phyloP scores from a whole-genome alignment of 495 filamentous ascomycete species.

The Penicillium tannophilum region DNA sequence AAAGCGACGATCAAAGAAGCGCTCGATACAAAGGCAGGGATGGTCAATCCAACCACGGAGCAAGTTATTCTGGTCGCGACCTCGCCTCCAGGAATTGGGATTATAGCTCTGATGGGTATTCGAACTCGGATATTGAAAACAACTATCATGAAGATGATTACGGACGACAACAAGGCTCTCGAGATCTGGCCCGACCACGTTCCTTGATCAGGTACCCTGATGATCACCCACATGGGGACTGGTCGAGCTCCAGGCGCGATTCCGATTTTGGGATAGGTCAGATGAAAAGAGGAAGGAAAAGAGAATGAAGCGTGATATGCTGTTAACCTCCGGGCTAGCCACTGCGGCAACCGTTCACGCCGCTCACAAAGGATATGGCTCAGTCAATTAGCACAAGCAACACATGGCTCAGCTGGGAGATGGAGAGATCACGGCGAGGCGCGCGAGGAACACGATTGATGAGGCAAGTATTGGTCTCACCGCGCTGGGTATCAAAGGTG shows the following conservation, averaged over 20 bases:
- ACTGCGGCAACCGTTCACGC: slow-evolving; percentile 89
- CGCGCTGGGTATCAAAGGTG: slow-evolving; percentile 82
- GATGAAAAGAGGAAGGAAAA: slow-evolving; percentile 71
- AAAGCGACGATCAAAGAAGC: slow-evolving; percentile 12
- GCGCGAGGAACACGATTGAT: slow-evolving; percentile 71
- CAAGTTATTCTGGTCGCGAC: background rate
- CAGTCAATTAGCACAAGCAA: slow-evolving; percentile 71
- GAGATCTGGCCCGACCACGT: slow-evolving; percentile 52
- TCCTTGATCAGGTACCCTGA: slow-evolving; percentile 20
- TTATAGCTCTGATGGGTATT: slow-evolving; percentile 29
- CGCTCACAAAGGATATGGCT: slow-evolving; percentile 75
- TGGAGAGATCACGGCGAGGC: slow-evolving; percentile 78
- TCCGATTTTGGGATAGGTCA: slow-evolving; percentile 69
- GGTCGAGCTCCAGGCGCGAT: slow-evolving; percentile 46
- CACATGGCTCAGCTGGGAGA: slow-evolving; percentile 69
- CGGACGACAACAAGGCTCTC: slow-evolving; percentile 47
- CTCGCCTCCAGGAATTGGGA: slow-evolving; percentile 4
- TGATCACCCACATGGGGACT: background rate
- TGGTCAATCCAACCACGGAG: slow-evolving; percentile 8
- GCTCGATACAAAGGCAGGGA: slow-evolving; percentile 13
- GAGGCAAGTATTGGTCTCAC: slow-evolving; percentile 80
- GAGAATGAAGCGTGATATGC: slow-evolving; percentile 82
- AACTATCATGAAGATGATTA: slow-evolving; percentile 50
- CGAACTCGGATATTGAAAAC: slow-evolving; percentile 54
- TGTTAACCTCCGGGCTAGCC: slow-evolving; percentile 80